Percentiles rank a stretch among this genome's conserved stretches.
These are phyloP conservation scores for Rhizopus arrhizus DNA, from an alignment of 371 early-diverging fungal species.

Conservation along the genomic window DNA sequence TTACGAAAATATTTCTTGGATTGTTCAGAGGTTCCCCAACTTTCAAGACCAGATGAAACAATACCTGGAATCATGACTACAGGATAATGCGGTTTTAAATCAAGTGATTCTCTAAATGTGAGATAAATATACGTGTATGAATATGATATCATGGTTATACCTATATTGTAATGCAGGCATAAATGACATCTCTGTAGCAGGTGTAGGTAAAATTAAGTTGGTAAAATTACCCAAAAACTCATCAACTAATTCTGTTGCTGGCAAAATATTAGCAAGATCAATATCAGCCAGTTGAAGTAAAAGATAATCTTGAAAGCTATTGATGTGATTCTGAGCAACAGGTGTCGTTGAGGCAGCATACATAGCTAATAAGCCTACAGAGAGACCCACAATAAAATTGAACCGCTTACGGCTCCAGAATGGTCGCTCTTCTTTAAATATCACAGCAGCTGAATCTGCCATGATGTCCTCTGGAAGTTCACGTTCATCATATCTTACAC, in stretches of 20 bases:
- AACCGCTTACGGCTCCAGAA: slow-evolving; percentile 46
- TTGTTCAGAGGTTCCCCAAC: slow-evolving; percentile 83
- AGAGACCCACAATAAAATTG: slow-evolving; percentile 43
- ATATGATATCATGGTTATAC: slow-evolving; percentile 14
- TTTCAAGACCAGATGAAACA: slow-evolving; percentile 87
- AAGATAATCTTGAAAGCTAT: slow-evolving; percentile 45
- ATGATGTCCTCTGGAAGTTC: slow-evolving; percentile 32
- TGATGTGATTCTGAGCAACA: slow-evolving; percentile 38
- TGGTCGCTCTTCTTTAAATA: slow-evolving; percentile 5
- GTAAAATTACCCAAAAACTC: slow-evolving; percentile 70
- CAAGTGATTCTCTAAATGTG: slow-evolving; percentile 29
- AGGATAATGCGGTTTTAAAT: slow-evolving; percentile 61
- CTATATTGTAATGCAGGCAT: slow-evolving; percentile 52
- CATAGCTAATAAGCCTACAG: slow-evolving; percentile 30
- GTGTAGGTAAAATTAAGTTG: slow-evolving; percentile 53
- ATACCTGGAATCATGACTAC: slow-evolving; percentile 93
- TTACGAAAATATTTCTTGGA: slow-evolving; percentile 84
- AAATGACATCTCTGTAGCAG: slow-evolving; percentile 50
- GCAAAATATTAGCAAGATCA: slow-evolving; percentile 65
- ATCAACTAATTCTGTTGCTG: slow-evolving; percentile 70
- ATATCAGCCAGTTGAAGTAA: slow-evolving; percentile 57
- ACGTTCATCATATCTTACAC: background rate
- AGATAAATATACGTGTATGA: background rate
- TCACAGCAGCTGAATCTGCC: slow-evolving; percentile 17
- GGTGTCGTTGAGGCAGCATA: slow-evolving; percentile 44